Evolutionary conservation across 441 rosid genomes (phyloP), one percentile per base, ranked within the genome.

Genomic region (Gossypium aridum): DNA sequence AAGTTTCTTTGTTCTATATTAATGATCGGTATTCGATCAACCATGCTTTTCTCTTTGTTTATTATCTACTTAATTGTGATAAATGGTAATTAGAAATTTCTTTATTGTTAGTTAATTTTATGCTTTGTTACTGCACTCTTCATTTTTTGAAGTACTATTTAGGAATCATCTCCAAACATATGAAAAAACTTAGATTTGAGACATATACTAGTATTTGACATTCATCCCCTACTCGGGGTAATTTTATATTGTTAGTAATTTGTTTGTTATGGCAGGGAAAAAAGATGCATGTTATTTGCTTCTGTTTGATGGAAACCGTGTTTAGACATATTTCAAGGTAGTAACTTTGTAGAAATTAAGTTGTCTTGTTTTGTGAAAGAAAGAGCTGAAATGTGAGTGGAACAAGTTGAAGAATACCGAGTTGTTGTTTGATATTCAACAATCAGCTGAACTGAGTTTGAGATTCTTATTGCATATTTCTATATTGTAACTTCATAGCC

Each of bases 21-120:
- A 47, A 31, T 31, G 37, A 31, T 31, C 37, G 59, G 77, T 34
- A 75, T 65, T 65, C 78, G 78, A 75, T 75, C 78, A 16, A 56
- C 16, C 22, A 5, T 66, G 13, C 1, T 22, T 14, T 39, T 20
- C 31, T 19, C 7, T 14, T 57, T 71, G 3, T 70, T 20, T 20
- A 12, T 57, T 1, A 23, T 5, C 26, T 1, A 37, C 23, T 59
- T 72, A 20, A 19, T 8, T 59, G 20, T 39, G 2, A 19, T 51
- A 37, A 65, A 12, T 39, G 31, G 10, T 19, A 20, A 65, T 19
- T 39, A 39, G 14, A 19, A 10, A 10, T 65, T 19, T 6, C 69
- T 64, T 43, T 17, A 12, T 43, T 66, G 31, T 4, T 20, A 10
- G 12, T 20, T 43, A 12, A 9, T 62, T 62, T 19, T n/a, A n/a